phyloP scores from a whole-genome alignment of 345 rosid genomes.

The Toxicodendron radicans region DNA sequence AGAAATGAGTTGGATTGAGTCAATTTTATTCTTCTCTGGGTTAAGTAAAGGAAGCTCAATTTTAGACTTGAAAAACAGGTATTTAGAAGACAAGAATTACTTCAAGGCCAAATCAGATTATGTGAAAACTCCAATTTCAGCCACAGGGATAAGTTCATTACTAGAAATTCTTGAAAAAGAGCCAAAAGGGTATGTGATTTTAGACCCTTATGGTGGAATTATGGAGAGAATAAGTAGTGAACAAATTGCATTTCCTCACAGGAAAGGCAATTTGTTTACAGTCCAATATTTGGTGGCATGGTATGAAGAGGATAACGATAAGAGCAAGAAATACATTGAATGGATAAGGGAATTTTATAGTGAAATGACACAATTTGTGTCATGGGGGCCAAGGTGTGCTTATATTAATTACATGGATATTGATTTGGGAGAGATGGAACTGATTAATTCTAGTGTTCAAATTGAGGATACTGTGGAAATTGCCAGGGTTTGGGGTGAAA shows the following conservation, averaged over 20 bases:
- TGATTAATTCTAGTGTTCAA: background rate
- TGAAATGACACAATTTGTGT: conserved; percentile 48
- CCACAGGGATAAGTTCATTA: conserved; percentile 28
- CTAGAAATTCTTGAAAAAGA: conserved; percentile 29
- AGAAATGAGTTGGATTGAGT: conserved; percentile 60
- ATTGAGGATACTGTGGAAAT: conserved; percentile 29
- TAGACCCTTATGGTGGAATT: conserved; percentile 60
- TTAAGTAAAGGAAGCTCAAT: conserved; percentile 27
- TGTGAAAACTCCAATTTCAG: conserved; percentile 37
- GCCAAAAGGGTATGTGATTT: conserved; percentile 38
- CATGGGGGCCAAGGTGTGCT: conserved; percentile 52
- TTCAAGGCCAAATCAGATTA: conserved; percentile 62
- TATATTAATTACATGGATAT: conserved; percentile 59
- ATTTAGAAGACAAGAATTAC: conserved; percentile 30
- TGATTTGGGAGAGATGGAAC: conserved; percentile 44
- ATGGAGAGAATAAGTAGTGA: conserved; percentile 45
- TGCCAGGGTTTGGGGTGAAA: conserved; percentile 51
- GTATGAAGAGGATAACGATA: conserved; percentile 36
- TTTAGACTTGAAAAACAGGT: conserved; percentile 31
- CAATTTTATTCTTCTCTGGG: conserved; percentile 42
- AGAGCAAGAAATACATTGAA: conserved; percentile 15
- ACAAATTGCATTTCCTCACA: conserved; percentile 56
- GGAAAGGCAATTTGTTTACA: conserved; percentile 46
- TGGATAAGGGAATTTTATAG: conserved; percentile 43
- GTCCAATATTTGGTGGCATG: conserved; percentile 54